Conservation (phyloP, 2,329 filamentous ascomycete species). For the Penicillium italicum region DNA sequence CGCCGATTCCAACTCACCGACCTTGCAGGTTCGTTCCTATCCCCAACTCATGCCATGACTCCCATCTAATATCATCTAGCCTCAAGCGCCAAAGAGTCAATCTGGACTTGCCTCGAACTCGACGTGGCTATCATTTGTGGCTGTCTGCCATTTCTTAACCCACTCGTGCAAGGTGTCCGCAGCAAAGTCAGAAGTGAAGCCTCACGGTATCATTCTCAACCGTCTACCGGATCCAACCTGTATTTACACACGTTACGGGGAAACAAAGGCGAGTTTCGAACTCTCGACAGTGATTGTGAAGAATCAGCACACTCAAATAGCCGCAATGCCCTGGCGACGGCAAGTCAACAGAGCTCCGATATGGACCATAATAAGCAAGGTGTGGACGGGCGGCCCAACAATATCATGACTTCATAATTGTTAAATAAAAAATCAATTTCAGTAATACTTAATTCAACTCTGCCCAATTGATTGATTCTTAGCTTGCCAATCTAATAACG, state of each 20-base stretch:
- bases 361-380: neutral
- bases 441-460: neutral
- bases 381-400: neutral
- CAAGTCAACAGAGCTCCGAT: neutral
- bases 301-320: neutral
- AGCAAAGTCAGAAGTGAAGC: neutral
- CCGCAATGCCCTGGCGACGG: neutral
- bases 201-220: neutral
- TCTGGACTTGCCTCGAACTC: neutral
- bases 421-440: neutral
- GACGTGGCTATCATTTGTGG: neutral
- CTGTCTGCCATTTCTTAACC: neutral
- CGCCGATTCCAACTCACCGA: neutral
- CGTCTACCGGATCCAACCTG: neutral
- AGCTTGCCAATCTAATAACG: too few species aligned
- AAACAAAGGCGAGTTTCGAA: neutral
- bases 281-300: neutral
- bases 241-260: neutral
- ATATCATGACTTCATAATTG: neutral
- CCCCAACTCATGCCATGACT: neutral
- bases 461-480: neutral
- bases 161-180: neutral
- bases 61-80: neutral
- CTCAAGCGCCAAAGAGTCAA: neutral
- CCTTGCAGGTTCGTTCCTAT: neutral